phyloP scores from a whole-genome alignment of 1,284 basidiomycete genomes.

The Vanrija sp. region DNA sequence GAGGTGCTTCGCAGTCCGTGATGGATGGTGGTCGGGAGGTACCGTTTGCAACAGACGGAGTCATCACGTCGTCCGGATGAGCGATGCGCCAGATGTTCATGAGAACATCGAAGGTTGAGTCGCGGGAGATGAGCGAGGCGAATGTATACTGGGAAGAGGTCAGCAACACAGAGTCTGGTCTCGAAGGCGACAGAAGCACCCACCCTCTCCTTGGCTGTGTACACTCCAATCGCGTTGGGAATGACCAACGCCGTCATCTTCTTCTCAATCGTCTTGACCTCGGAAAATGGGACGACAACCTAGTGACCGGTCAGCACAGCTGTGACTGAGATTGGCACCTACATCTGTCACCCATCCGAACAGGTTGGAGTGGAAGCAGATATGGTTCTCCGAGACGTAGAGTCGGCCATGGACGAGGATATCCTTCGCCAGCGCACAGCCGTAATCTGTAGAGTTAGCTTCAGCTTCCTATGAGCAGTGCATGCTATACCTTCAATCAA shows the following conservation, averaged over 20 bases:
- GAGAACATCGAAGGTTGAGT: slow-evolving; percentile 94
- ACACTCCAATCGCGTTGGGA: slow-evolving; percentile 91
- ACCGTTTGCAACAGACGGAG: slow-evolving; percentile 5
- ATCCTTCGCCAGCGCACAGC: slow-evolving; percentile 91
- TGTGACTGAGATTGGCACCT: slow-evolving; percentile 42
- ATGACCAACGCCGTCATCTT: slow-evolving; percentile 98
- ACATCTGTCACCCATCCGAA: slow-evolving; percentile 98
- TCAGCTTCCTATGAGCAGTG: neutral
- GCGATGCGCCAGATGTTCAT: slow-evolving; percentile 92
- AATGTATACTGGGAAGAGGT: slow-evolving; percentile 75
- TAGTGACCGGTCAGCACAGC: slow-evolving; percentile 42
- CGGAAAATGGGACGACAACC: slow-evolving; percentile 87
- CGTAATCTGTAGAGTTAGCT: slow-evolving; percentile 68
- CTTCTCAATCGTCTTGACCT: slow-evolving; percentile 88
- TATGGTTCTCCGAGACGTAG: slow-evolving; percentile 96
- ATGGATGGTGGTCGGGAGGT: slow-evolving; percentile 30
- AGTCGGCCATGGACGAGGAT: slow-evolving; percentile 93
- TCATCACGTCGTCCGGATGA: slow-evolving; percentile 63
- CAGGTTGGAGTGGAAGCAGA: slow-evolving; percentile 98
- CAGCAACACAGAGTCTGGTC: neutral
- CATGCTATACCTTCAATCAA: slow-evolving; percentile 80
- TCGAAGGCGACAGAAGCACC: neutral
- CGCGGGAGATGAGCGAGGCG: slow-evolving; percentile 91
- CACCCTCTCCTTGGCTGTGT: slow-evolving; percentile 63
- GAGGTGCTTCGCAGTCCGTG: slow-evolving; percentile 12